Evolutionary conservation across 371 early-diverging fungal species (phyloP).

Genomic region (Actinomortierella ambigua): DNA sequence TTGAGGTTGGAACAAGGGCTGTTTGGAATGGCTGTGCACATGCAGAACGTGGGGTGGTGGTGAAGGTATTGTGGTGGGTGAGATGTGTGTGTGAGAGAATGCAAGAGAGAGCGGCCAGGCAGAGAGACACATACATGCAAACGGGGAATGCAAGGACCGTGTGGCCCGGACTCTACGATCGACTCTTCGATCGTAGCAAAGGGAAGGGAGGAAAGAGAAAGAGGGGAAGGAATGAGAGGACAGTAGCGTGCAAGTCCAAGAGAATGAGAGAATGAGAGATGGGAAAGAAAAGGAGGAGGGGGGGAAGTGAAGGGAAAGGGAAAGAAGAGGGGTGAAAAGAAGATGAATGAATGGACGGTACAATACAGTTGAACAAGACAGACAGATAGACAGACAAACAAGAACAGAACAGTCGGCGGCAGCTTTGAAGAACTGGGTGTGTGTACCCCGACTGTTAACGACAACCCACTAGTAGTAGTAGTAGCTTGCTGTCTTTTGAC

Average conservation of each 20-base stretch:
- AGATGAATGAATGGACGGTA: conserved; percentile 4
- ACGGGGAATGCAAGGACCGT: conserved; percentile 1
- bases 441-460: no score
- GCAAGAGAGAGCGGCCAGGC: no score
- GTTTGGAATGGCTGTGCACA: no score
- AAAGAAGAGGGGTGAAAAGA: conserved; percentile 11
- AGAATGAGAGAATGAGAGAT: neutral
- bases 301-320: neutral
- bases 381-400: no score
- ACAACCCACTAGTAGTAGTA: no score
- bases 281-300: neutral
- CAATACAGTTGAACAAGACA: neutral
- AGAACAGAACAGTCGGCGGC: no score
- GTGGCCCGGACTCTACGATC: conserved; percentile 7
- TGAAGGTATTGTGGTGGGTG: neutral
- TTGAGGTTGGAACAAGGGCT: no score
- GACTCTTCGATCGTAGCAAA: neutral
- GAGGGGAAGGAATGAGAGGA: neutral
- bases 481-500: no score
- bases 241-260: neutral
- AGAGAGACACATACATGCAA: no score
- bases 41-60: neutral
- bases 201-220: neutral
- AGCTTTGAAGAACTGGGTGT: no score
- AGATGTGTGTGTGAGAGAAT: no score